These are phyloP conservation scores for Isabelozyma pseudorhagii DNA, from an alignment of 805 yeast species.

Conservation along the genomic window DNA sequence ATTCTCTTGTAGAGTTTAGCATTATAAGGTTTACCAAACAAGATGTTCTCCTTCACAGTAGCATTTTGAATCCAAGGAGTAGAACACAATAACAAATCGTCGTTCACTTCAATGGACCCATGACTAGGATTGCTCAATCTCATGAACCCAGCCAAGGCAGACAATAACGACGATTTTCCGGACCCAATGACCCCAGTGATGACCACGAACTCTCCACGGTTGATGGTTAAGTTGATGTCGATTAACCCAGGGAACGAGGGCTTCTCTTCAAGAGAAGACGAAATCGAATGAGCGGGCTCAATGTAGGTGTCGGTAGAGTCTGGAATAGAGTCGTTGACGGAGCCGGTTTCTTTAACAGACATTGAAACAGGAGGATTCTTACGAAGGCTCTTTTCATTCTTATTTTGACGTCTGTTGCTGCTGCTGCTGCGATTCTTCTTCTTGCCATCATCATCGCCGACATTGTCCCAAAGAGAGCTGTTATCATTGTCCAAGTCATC, in stretches of 20 bases:
- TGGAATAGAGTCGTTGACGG: conserved; percentile 1
- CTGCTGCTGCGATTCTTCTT: conserved; percentile 8
- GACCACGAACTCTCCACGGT: conserved; percentile 35
- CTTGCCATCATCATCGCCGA: conserved; percentile 7
- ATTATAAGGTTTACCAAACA: conserved; percentile 34
- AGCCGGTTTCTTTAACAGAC: neutral
- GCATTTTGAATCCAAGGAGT: conserved; percentile 45
- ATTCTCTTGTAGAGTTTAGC: conserved; percentile 23
- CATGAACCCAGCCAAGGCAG: conserved; percentile 41
- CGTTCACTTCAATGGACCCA: conserved; percentile 16
- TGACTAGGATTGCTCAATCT: conserved; percentile 20
- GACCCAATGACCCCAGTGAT: conserved; percentile 43
- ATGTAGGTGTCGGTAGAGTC: conserved; percentile 8
- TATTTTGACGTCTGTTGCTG: neutral
- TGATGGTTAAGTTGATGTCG: conserved; percentile 28
- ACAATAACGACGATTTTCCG: conserved; percentile 40
- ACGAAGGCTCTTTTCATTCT: neutral
- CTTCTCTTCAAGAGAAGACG: conserved; percentile 2
- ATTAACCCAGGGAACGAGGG: conserved; percentile 29
- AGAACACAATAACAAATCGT: conserved; percentile 32
- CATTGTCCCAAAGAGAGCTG: conserved; percentile 20
- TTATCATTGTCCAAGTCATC: conserved; percentile 14
- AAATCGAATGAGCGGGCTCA: conserved; percentile 7
- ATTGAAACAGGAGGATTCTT: neutral
- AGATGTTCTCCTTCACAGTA: conserved; percentile 37